These are phyloP conservation scores for Saccharomyces pastorianus DNA, from an alignment of 1,139 yeast genomes.

Conservation along the genomic window DNA sequence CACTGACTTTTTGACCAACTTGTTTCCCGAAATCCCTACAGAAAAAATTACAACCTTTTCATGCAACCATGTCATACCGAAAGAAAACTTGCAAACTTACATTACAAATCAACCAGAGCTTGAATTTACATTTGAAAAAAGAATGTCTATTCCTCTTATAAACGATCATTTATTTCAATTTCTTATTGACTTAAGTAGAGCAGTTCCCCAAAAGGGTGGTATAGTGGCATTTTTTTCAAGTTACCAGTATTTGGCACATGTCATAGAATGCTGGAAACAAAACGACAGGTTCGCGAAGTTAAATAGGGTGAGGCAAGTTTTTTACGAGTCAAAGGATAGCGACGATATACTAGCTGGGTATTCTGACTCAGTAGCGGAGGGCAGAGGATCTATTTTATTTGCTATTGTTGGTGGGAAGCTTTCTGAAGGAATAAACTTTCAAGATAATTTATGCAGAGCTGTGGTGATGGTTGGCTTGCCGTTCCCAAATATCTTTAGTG, in stretches of 20 bases:
- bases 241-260: conserved; percentile 56
- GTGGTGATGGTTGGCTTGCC: conserved; percentile 88
- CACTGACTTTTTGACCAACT: conserved; percentile 51
- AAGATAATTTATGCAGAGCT: conserved; percentile 78
- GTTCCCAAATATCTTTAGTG: conserved; percentile 77
- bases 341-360: conserved; percentile 46
- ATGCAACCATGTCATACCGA: conserved; percentile 83
- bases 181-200: conserved; percentile 37
- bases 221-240: conserved; percentile 81
- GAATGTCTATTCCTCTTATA: conserved; percentile 45
- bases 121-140: conserved; percentile 62
- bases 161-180: conserved; percentile 43
- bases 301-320: conserved; percentile 39
- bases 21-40: conserved; percentile 54
- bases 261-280: conserved; percentile 46
- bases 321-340: conserved; percentile 49
- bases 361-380: conserved; percentile 32
- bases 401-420: conserved; percentile 91
- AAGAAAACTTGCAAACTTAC: conserved; percentile 54
- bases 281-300: conserved; percentile 33
- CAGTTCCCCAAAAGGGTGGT: conserved; percentile 54
- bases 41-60: conserved; percentile 46
- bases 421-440: conserved; percentile 91
- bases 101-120: conserved; percentile 41
- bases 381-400: conserved; percentile 57